Base-by-base conservation (phyloP, 1,139 yeast genomes). In the Pichia kudriavzevii region DNA sequence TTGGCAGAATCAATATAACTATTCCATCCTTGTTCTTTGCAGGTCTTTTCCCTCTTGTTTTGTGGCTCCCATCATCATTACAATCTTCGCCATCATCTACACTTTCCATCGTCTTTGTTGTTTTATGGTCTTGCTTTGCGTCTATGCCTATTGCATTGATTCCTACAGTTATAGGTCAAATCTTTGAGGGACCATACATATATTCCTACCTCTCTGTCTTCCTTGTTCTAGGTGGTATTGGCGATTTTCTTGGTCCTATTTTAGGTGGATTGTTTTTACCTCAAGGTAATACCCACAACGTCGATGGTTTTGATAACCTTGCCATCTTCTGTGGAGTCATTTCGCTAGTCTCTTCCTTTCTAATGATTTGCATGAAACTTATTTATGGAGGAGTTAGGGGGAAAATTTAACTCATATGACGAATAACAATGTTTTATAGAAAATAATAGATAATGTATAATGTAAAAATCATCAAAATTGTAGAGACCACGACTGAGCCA, bases 21-120 rank as follows among this genome's bases (percentile, higher is more conserved):
- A 45, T 61, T 3, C 62, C 65, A 2, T 56, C 55, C 17, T 61
- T 58, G 41, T 25, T 47, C 31, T 35, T 59, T 19, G 58, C 63
- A 36, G 72, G 72, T 31, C 55, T 61, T 26, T 58, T 55, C 37
- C 65, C 60, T 22, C 55, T 59, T 26, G 66, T 60, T 2, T 55
- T 61, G 59, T 67, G 66, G 76, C 61, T 57, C 24, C 66, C 61
- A 17, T n/a, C n/a, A n/a, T n/a, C n/a, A n/a, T n/a, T n/a, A n/a
- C n/a, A n/a, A n/a, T n/a, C n/a, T n/a, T 63, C 67, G 2, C 48
- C 57, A 20, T 55, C 56, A 44, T 55, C 61, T 49, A 35, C 58
- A 50, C 62, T 46, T 3, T 34, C 46, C 1, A 38, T 49, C 49
- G 67, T 52, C 41, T 35, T 53, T 59, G 38, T 54, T 54, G 45